Evolutionary conservation across 192 early-diverging fungal species (phyloP), one percentile per base, ranked within the genome.

Genomic region (Backusella tuberculispora): DNA sequence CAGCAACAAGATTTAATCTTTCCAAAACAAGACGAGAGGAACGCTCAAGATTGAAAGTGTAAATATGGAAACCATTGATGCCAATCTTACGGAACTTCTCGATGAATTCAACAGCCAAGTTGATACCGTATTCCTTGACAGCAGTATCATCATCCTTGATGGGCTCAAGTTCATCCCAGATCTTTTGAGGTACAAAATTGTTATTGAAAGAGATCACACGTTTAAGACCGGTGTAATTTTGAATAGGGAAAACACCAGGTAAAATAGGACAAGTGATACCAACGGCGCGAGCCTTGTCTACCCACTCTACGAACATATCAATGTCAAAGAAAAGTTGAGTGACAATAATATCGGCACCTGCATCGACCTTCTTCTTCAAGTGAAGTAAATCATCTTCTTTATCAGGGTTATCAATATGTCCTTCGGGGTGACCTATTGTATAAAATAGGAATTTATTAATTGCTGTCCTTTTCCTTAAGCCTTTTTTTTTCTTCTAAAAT

Each of bases 131-230:
- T 71, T 95, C 92, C 85, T 98, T 97, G 70, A 99, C 91, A 29
- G 96, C 96, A 80, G 93, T 92, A 84, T 99, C 97, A 74, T 99
- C 95, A 69, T 99, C 97, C 89, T 99, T 98, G 90, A 99, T 99
- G 37, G 93, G 91, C 79, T 97, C 97, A 69, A 99, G 86, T 17
- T 87, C 93, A 63, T 92, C 89, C 83, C 87, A 86, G 75, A 99
- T 92, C 73, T 91, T 80, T 74, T 93, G 83, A 69, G 97, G 97
- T n/a, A 99, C 95, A 72, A 75, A 79, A 74, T 94, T 95, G 76
- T 94, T 93, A 78, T 93, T 92, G 65, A 95, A 90, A 13, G 92
- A 88, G 60, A 95, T 94, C 89, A 97, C 95, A 75, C 94, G 86
- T 85, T 95, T 93, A 85, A 99, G 95, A 63, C 96, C 94, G 63